A percentile compares a stretch with the other conserved stretches of the same genome.
Conservation (phyloP, 495 filamentous ascomycete genomes). For the Talaromyces trachyspermus region DNA sequence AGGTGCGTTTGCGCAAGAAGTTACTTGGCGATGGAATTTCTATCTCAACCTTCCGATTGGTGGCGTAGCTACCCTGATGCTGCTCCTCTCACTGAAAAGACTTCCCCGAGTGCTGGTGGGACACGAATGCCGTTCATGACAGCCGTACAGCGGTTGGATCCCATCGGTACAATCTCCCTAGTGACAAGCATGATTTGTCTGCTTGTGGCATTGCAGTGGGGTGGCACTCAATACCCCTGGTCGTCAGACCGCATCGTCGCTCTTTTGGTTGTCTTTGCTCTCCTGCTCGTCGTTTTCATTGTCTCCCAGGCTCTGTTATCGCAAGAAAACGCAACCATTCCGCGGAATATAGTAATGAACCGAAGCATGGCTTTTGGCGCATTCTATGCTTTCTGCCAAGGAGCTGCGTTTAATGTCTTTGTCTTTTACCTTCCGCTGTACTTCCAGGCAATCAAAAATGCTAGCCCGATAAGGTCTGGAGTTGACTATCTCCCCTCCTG, state of each 20-base stretch:
- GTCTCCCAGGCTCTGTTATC: conserved; percentile 11
- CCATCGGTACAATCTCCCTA: conserved; percentile 16
- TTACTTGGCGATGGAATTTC: conserved; percentile 46
- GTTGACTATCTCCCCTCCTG: conserved; percentile 21
- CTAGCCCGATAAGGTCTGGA: conserved; percentile 20
- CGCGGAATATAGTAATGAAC: background rate
- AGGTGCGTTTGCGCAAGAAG: conserved; percentile 34
- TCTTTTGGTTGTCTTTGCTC: conserved; percentile 16
- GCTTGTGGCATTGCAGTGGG: conserved; percentile 21
- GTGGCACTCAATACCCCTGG: conserved; percentile 18
- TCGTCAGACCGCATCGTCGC: conserved; percentile 13
- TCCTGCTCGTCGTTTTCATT: conserved; percentile 18
- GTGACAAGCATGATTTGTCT: conserved; percentile 21
- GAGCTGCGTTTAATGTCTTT: conserved; percentile 27
- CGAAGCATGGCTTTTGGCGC: background rate
- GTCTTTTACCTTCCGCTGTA: background rate
- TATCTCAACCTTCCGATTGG: conserved; percentile 43
- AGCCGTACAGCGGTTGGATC: conserved; percentile 27
- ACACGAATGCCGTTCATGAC: conserved; percentile 12
- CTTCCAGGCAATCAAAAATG: conserved; percentile 12
- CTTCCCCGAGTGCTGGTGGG: conserved; percentile 3
- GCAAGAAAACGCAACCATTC: background rate
- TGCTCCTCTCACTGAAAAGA: conserved; percentile 30
- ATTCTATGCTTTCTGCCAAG: background rate
- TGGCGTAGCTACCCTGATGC: conserved; percentile 18